Evolutionary conservation across 1,139 yeast species (phyloP), one percentile per base, ranked within the genome.

Genomic region (Kodamaea derodonti): DNA sequence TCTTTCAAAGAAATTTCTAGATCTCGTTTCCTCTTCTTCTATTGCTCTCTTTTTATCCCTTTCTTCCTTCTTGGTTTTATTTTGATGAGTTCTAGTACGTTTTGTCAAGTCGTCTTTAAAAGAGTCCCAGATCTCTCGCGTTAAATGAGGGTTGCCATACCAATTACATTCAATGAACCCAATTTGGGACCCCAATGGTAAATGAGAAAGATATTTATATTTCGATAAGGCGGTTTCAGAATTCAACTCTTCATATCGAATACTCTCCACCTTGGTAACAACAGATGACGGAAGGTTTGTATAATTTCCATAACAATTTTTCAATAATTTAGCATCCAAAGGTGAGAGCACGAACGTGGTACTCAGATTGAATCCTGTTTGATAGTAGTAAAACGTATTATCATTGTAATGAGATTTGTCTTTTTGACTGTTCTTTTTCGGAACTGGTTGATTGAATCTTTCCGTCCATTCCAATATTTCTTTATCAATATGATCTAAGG

Each of bases 91-190:
- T 42, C 75, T 72, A 18, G 81, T 65, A 34, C 97, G 69, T 33
- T 74, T 79, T 13, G 58, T 61, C 23, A 92, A 62, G 42, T 84
- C 94, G 17, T 66, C 67, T 31, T 72, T 66, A 57, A 81, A 87
- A 22, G 55, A 52, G 1, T 60, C 57, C 65, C 83, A 76, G 0
- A 82, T 72, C 15, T 75, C 80, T 6, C 59, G 58, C 3, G 73
- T 64, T 1, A 69, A 51, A 35, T 40, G 58, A 42, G 44, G 76
- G 58, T 60, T 64, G 24, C 66, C 60, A 23, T 51, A 43, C 97
- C 98, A 92, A 51, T 86, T 80, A 39, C 96, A 75, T 49, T 92
- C 97, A 38, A 94, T 51, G 44, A 87, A 81, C 11, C 92, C 95
- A 30, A 92, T 60, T 29, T 84, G 84, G 0, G 95, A 80, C 1